Conservation (phyloP, 768 basidiomycete genomes). For the Leccinum uliginosum region DNA sequence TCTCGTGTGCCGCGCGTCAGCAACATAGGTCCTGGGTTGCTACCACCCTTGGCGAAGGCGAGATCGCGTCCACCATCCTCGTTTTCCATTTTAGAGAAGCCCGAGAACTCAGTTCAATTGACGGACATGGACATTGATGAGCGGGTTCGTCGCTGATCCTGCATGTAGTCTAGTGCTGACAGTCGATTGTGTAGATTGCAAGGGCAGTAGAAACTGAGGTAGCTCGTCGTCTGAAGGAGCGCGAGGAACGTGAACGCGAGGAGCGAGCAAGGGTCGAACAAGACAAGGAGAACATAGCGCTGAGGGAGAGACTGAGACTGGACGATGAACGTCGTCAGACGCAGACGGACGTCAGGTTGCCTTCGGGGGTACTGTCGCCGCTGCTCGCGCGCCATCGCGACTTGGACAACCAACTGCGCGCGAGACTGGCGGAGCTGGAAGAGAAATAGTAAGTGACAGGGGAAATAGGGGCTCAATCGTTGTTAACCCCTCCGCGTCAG, state of each 20-base stretch:
- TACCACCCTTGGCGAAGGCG: slow-evolving; percentile 19
- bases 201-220: slow-evolving; percentile 73
- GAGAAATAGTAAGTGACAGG: slow-evolving; percentile 56
- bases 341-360: slow-evolving; percentile 17
- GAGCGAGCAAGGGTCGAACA: slow-evolving; percentile 26
- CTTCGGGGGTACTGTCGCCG: slow-evolving; percentile 50
- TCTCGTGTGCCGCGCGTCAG: slow-evolving; percentile 32
- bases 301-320: slow-evolving; percentile 15
- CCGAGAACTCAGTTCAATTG: slow-evolving; percentile 28
- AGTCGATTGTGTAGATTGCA: slow-evolving; percentile 47
- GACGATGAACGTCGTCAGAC: slow-evolving; percentile 5
- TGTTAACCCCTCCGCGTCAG: slow-evolving; percentile 31
- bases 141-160: slow-evolving; percentile 38
- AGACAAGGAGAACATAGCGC: slow-evolving; percentile 25
- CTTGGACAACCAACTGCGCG: slow-evolving; percentile 62
- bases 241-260: slow-evolving; percentile 33
- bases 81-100: slow-evolving; percentile 9
- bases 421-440: slow-evolving; percentile 65
- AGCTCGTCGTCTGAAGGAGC: slow-evolving; percentile 53
- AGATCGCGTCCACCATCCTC: slow-evolving; percentile 19
- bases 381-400: slow-evolving; percentile 62
- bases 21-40: slow-evolving; percentile 24
- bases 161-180: neutral
- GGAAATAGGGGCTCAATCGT: slow-evolving; percentile 13
- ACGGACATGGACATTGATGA: slow-evolving; percentile 75